These are phyloP conservation scores for Aureobasidium sp. DNA, from an alignment of 2,329 filamentous ascomycete species.

Conservation along the genomic window DNA sequence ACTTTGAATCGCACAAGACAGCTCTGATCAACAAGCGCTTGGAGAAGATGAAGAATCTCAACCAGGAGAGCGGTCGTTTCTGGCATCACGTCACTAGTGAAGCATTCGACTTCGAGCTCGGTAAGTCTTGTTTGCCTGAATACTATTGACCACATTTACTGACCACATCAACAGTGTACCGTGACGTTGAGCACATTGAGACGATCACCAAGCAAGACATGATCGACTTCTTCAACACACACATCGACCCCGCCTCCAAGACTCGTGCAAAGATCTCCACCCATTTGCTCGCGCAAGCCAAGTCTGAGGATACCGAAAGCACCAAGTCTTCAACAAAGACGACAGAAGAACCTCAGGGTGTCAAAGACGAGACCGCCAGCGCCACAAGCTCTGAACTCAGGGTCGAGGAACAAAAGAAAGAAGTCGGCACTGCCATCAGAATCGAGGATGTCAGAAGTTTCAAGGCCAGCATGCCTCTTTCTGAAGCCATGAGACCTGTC, in stretches of 20 bases:
- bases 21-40: constrained; percentile 88
- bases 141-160: neutral
- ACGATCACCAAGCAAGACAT: constrained; percentile 82
- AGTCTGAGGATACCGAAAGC: constrained; percentile 35
- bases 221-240: constrained; percentile 78
- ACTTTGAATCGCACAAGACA: constrained; percentile 92
- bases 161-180: constrained; percentile 60
- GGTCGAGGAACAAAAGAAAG: constrained; percentile 39
- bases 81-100: constrained; percentile 90
- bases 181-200: constrained; percentile 80
- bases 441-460: constrained; percentile 85
- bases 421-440: constrained; percentile 42
- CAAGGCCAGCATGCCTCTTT: constrained; percentile 80
- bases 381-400: constrained; percentile 27
- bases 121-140: constrained; percentile 56
- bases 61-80: constrained; percentile 83
- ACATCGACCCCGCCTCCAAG: constrained; percentile 78
- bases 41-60: constrained; percentile 93
- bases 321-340: constrained; percentile 29
- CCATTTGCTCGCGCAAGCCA: constrained; percentile 78
- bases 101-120: constrained; percentile 89
- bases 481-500: constrained; percentile 75
- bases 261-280: constrained; percentile 85
- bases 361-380: constrained; percentile 26
- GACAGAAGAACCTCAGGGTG: constrained; percentile 37